phyloP scores from a whole-genome alignment of 75 land plant species.

The Cupressus sempervirens region DNA sequence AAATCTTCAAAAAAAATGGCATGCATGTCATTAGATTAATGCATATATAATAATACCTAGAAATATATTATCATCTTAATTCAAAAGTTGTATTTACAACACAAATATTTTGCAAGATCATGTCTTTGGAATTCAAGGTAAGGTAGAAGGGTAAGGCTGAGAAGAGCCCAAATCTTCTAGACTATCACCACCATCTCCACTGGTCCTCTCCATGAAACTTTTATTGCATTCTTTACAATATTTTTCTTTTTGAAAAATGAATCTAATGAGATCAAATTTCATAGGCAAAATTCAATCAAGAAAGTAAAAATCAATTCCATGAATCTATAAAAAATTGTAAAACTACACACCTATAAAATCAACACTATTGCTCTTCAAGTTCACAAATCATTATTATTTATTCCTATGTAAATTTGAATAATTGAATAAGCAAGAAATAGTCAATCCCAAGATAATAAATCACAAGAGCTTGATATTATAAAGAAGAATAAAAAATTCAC shows the following conservation, averaged over 20 bases:
- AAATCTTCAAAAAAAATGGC: background rate
- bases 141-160: slow-evolving; percentile 71
- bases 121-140: slow-evolving; percentile 90
- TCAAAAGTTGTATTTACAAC: background rate
- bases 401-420: background rate
- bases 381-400: background rate
- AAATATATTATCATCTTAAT: background rate
- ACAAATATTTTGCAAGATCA: background rate
- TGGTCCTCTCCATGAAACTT: slow-evolving; percentile 52
- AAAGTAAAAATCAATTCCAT: background rate
- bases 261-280: slow-evolving; percentile 33
- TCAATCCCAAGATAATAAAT: background rate
- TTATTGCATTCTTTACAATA: slow-evolving; percentile 90
- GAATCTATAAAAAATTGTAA: background rate
- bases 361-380: background rate
- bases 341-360: background rate
- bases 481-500: slow-evolving; percentile 22
- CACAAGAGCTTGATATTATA: slow-evolving; percentile 4
- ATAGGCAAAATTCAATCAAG: background rate
- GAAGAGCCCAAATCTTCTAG: slow-evolving; percentile 89
- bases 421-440: too few species aligned
- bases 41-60: background rate
- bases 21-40: background rate
- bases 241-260: slow-evolving; percentile 74
- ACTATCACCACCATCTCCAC: slow-evolving; percentile 83